Conservation (phyloP, 176 grass and related monocot species). For the Oryza longistaminata region DNA sequence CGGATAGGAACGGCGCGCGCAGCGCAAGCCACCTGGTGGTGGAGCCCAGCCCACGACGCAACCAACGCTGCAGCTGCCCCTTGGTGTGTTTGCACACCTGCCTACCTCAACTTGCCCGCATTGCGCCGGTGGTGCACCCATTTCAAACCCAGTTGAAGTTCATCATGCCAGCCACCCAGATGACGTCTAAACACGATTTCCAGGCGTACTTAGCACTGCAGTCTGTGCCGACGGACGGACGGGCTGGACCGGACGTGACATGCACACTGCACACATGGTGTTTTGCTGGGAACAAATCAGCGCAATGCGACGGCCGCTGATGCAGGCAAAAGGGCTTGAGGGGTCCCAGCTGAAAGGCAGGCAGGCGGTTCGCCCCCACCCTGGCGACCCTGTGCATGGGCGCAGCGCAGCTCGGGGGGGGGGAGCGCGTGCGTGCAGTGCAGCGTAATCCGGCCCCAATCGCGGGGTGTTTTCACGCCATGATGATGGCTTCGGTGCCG, state of each 20-base stretch:
- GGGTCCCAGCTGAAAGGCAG: not conserved
- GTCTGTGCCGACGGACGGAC: not conserved
- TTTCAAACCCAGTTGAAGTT: too few relatives aligned
- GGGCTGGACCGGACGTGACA: not conserved
- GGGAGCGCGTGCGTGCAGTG: not conserved
- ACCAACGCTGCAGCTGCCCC: not conserved
- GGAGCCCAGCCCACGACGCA: not conserved
- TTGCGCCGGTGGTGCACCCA: too few relatives aligned
- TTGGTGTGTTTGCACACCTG: too few relatives aligned
- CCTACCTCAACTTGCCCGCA: too few relatives aligned
- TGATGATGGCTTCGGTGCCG: constrained; percentile 44
- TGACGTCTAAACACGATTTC: too few relatives aligned
- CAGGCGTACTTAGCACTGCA: too few relatives aligned
- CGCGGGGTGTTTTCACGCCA: constrained; percentile 3
- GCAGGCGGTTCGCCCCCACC: constrained; percentile 13
- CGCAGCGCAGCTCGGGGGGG: not conserved
- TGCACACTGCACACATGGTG: not conserved
- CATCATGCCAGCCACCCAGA: too few relatives aligned
- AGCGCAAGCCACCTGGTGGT: not conserved
- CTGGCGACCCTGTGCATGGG: constrained; percentile 32
- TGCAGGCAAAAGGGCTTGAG: not conserved
- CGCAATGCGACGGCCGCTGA: not conserved
- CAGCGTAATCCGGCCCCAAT: not conserved
- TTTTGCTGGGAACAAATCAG: not conserved
- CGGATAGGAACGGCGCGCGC: constrained; percentile 30